Percentiles rank a stretch among this genome's conserved stretches.
Evolutionary conservation across 148 eudicot genomes (phyloP).

Genomic region (Dysphania ambrosioides): DNA sequence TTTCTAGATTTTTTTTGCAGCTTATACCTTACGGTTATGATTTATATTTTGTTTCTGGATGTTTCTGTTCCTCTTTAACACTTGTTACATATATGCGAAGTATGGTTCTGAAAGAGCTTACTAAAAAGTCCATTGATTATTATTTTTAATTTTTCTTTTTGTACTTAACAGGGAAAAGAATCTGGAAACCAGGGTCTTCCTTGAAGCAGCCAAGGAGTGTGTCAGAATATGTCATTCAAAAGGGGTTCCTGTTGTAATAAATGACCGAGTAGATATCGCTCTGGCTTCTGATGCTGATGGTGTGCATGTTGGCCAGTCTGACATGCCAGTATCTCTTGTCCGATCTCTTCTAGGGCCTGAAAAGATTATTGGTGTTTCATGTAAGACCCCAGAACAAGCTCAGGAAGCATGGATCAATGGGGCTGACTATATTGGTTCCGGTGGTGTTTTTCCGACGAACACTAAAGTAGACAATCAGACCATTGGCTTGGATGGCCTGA

Average conservation of each 20-base stretch:
- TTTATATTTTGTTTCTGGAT: not conserved
- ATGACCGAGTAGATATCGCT: constrained; percentile 77
- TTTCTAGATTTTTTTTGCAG: not conserved
- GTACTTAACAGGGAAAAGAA: constrained; percentile 64
- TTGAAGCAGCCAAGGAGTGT: constrained; percentile 72
- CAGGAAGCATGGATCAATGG: constrained; percentile 69
- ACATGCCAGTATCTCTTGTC: constrained; percentile 57
- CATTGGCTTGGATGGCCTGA: constrained; percentile 74
- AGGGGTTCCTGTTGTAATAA: constrained; percentile 61
- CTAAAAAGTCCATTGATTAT: not conserved
- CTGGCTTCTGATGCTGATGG: constrained; percentile 88
- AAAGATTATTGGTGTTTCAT: constrained; percentile 81
- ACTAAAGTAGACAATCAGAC: constrained; percentile 73
- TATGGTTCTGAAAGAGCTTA: not conserved
- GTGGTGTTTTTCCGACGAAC: constrained; percentile 82
- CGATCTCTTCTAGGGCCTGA: constrained; percentile 76
- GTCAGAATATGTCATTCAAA: constrained; percentile 52
- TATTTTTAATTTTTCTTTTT: not conserved
- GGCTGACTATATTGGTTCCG: constrained; percentile 90
- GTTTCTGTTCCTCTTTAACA: not conserved
- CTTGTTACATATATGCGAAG: not conserved
- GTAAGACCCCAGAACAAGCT: constrained; percentile 83
- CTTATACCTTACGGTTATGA: not conserved
- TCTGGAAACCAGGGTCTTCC: constrained; percentile 58
- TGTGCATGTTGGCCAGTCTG: constrained; percentile 85